Percentiles rank a stretch among this genome's conserved stretches.
phyloP scores from a whole-genome alignment of 1,139 yeast species.

The Pichia terricola region DNA sequence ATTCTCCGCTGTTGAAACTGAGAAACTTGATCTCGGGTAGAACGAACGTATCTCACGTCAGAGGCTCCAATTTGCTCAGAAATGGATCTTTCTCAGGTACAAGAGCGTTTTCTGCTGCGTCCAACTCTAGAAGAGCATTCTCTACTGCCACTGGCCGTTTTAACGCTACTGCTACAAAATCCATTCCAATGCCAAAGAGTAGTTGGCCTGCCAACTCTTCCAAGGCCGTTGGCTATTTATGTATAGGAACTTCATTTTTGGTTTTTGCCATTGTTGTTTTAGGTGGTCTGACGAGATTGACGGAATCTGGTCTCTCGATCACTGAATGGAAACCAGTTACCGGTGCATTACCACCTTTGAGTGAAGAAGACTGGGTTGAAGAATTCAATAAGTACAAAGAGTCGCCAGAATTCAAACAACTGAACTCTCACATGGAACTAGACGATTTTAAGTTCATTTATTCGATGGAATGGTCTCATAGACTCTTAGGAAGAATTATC shows the following conservation, averaged over 20 bases:
- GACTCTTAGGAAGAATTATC: constrained; percentile 84
- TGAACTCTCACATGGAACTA: constrained; percentile 82
- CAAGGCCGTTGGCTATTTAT: constrained; percentile 73
- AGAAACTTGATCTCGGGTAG: too few species aligned
- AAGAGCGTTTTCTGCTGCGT: too few species aligned
- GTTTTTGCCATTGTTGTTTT: constrained; percentile 94
- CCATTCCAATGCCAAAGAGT: constrained; percentile 1
- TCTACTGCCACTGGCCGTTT: too few species aligned
- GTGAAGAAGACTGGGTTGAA: constrained; percentile 68
- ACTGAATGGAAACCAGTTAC: constrained; percentile 99
- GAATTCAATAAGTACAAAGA: constrained; percentile 75
- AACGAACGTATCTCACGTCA: too few species aligned
- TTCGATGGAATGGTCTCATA: constrained; percentile 96
- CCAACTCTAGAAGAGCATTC: too few species aligned
- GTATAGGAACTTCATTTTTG: constrained; percentile 79
- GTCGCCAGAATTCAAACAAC: constrained; percentile 84
- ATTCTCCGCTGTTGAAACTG: too few species aligned
- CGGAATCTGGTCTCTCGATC: constrained; percentile 92
- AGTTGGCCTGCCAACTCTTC: constrained; percentile 30
- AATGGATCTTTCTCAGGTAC: too few species aligned
- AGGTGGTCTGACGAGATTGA: constrained; percentile 90
- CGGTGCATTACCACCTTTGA: constrained; percentile 84
- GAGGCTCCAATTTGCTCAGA: too few species aligned
- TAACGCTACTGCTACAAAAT: too few species aligned
- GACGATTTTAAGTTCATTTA: constrained; percentile 94